These are phyloP conservation scores for Coemansia sp. DNA, from an alignment of 192 early-diverging fungal species.

Conservation along the genomic window DNA sequence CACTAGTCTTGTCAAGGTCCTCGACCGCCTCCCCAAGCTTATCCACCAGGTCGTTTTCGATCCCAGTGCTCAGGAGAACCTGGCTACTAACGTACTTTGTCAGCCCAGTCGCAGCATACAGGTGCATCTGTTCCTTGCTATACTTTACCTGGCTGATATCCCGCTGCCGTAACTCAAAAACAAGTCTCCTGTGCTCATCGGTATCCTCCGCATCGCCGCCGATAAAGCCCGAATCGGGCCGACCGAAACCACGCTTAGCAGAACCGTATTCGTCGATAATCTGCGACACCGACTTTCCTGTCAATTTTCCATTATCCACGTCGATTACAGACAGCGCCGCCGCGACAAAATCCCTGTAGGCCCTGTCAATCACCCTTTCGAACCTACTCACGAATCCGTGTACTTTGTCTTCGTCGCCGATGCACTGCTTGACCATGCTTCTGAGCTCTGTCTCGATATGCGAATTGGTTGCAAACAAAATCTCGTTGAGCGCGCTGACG, in stretches of 20 bases:
- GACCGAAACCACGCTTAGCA: background rate
- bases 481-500: conserved; percentile 32
- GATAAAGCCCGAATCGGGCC: background rate
- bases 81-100: conserved; percentile 46
- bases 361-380: conserved; percentile 21
- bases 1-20: conserved; percentile 7
- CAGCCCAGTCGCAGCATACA: conserved; percentile 36
- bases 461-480: conserved; percentile 44
- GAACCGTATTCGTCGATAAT: conserved; percentile 1
- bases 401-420: conserved; percentile 11
- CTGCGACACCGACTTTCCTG: background rate
- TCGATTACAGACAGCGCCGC: conserved; percentile 9
- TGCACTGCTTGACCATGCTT: conserved; percentile 22
- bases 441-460: conserved; percentile 28
- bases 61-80: conserved; percentile 46
- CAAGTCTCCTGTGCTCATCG: background rate
- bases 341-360: conserved; percentile 27
- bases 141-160: conserved; percentile 44
- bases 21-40: conserved; percentile 22
- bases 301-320: background rate
- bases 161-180: conserved; percentile 5
- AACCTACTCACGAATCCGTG: conserved; percentile 20
- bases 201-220: background rate
- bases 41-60: conserved; percentile 49
- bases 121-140: conserved; percentile 45